Base-by-base conservation (phyloP, 2,329 filamentous ascomycete species). In the Rhynchosporium graminicola region DNA sequence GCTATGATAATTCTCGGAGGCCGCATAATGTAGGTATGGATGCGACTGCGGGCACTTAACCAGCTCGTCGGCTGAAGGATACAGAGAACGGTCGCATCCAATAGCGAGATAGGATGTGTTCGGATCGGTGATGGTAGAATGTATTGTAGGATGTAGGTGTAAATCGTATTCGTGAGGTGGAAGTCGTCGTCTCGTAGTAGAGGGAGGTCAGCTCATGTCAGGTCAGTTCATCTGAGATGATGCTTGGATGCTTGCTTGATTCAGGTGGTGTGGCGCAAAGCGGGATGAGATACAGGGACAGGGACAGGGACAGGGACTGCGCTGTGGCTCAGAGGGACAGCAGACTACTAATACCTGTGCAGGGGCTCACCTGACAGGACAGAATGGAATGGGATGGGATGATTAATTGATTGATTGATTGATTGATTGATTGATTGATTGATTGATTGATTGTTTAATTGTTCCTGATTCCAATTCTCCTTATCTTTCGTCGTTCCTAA, bases 1-100 rank as follows among this genome's bases (percentile, higher is more conserved):
- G 69, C 67, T 59, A 75, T 71, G 54, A 75, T 66, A 33, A 74
- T 62, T 66, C 72, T 69, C 63, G 72, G 73, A 60, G 71, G 68
- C 68, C 73, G 71, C 73, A 75, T 75, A 68, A 66, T 74, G 66
- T 57, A 40, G 26, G 51, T 50, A 60, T 52, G 50, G 64, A 62
- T 64, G 66, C 61, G 66, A 66, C 69, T 62, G 63, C 52, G 52
- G 58, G 63, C 64, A 59, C 58, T 61, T 66, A 65, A 61, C 70
- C 71, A 72, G 71, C 72, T 69, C 70, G 61, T 51, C 61, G 67
- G 69, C 70, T 70, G 68, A 52, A 61, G 57, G 26, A 60, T 33
- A 33, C 31, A 60, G 48, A 46, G 58, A 58, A 60, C 59, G 48
- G 59, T 65, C 62, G 65, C 70, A 71, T 71, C 65, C 68, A 66